Conservation (phyloP, 164 flowering plant species). For the Saururus chinensis region DNA sequence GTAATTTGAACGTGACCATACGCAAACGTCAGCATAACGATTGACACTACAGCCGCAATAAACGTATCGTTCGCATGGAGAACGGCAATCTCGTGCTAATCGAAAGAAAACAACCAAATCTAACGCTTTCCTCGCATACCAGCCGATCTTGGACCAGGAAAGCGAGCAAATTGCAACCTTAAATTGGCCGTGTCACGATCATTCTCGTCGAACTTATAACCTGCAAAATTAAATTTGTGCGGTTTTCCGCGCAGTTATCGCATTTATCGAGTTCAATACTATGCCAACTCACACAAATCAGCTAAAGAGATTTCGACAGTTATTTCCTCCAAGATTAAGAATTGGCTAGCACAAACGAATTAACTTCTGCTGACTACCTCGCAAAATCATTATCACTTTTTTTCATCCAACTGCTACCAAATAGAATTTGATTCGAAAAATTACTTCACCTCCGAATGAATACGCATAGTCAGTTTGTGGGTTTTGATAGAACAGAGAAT, state of each 20-base stretch:
- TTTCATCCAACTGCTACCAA: no score
- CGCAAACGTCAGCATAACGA: not conserved
- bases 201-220: constrained; percentile 86
- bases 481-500: no score
- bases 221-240: constrained; percentile 67
- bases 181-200: constrained; percentile 62
- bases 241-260: constrained; percentile 19
- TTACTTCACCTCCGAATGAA: no score
- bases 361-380: no score
- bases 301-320: constrained; percentile 1
- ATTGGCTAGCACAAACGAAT: not conserved
- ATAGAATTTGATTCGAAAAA: no score
- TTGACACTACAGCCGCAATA: constrained; percentile 12
- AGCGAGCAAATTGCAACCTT: constrained; percentile 92
- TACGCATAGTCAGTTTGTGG: no score
- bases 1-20: not conserved
- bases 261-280: constrained; percentile 1
- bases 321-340: not conserved
- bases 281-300: constrained; percentile 1
- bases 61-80: constrained; percentile 16
- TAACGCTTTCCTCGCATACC: constrained; percentile 77
- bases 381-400: no score
- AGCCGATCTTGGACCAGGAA: constrained; percentile 93
- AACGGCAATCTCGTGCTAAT: constrained; percentile 38
- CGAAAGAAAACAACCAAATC: constrained; percentile 20